Base-by-base conservation (phyloP, 495 filamentous ascomycete species). In the Hypoxylon cercidicola region DNA sequence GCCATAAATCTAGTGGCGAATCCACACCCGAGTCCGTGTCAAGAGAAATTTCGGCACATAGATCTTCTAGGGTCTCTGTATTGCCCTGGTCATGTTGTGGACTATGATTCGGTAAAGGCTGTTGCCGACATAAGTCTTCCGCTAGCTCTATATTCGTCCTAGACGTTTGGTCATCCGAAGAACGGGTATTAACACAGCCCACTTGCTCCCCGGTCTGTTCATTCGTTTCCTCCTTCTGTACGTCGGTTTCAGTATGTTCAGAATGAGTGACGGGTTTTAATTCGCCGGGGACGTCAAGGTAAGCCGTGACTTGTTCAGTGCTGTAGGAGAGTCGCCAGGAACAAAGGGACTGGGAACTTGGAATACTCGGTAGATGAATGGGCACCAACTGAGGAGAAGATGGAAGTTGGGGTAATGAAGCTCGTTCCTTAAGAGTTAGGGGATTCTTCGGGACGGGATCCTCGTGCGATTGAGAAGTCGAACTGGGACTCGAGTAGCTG, bases 281-380 rank as follows among this genome's bases (percentile, higher is more conserved):
- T 9, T 60, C 56, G 30, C 66, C 62, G 23, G 54, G 46, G 23
- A 61, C 41, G 39, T 64, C 65, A 25, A 74, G 51, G 44, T 67
- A 74, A 16, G 18, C 64, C 12, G 66, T 65, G n/a, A 79, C 71
- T 34, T 77, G 75, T 12, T 69, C 69, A 11, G 72, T 66, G 37
- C 70, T 79, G 52, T 75, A 78, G 3, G 73, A 78, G 16, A 77
- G 73, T 28, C 75, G 55, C 77, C 74, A 78, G 34, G 77, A 80
- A 21, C 66, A 72, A 3, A 77, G 56, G 1, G 77, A 80, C 2
- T 72, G 72, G 1, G 75, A 72, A 18, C 53, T 69, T 52, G 64
- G 60, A 35, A 62, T 59, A 28, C 70, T 76, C 18, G 72, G 52
- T 32, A 60, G 39, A 60, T 68, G 70, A 37, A 60, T 68, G n/a